Conservation (phyloP, 148 eudicot species). For the Rhododendron henanense region DNA sequence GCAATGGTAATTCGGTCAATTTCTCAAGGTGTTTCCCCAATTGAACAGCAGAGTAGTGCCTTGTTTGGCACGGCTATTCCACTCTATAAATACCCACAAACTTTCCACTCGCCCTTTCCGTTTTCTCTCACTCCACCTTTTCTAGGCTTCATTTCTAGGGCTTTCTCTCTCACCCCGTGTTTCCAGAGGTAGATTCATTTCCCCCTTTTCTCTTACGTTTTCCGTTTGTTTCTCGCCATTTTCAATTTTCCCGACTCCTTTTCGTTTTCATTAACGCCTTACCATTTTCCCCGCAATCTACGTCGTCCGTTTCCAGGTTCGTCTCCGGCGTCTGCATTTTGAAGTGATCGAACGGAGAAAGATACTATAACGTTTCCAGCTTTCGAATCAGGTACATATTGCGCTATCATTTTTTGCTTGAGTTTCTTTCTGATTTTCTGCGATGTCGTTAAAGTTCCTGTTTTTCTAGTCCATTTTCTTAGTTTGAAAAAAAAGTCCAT, state of each 20-base stretch:
- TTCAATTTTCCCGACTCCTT: neutral
- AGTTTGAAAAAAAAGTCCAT: neutral
- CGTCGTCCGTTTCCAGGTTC: neutral
- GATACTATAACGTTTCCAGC: neutral
- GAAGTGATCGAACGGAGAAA: neutral
- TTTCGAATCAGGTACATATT: neutral
- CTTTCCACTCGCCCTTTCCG: neutral
- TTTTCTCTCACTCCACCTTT: neutral
- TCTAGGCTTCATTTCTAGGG: neutral
- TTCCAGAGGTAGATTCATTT: neutral
- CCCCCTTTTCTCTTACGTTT: neutral
- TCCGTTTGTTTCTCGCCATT: neutral
- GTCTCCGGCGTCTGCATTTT: neutral
- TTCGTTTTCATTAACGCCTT: neutral
- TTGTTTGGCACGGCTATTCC: slow-evolving; percentile 11
- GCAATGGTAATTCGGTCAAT: neutral
- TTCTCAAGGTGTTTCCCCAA: neutral
- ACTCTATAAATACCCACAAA: neutral
- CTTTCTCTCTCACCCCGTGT: neutral
- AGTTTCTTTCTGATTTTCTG: neutral
- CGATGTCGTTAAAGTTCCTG: neutral
- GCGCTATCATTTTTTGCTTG: neutral
- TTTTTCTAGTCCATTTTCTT: neutral
- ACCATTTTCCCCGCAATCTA: neutral
- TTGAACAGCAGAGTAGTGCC: neutral